These are phyloP conservation scores for Pichia sp. DNA, from an alignment of 1,139 yeast species.

Conservation along the genomic window DNA sequence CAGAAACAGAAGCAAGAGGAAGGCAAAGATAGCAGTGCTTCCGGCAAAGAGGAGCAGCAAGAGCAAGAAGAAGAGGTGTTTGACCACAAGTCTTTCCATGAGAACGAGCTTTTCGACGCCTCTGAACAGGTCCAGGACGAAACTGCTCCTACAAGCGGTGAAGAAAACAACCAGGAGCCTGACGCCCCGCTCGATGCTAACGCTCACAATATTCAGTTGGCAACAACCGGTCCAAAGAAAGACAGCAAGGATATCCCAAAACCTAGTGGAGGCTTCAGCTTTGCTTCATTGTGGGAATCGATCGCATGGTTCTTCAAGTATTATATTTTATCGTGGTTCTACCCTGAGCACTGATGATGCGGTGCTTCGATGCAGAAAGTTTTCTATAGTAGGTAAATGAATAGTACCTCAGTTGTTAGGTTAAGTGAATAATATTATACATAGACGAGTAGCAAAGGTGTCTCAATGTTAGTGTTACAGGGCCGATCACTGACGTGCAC, in stretches of 20 bases:
- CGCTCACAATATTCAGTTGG: not conserved
- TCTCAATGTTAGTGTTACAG: not conserved
- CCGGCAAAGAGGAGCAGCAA: not conserved
- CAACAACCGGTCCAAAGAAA: not conserved
- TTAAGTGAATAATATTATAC: not conserved
- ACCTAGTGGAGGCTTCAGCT: not conserved
- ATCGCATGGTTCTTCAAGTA: conserved; percentile 28
- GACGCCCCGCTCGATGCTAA: not conserved
- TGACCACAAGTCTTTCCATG: conserved; percentile 7
- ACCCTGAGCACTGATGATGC: conserved; percentile 3
- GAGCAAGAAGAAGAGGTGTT: conserved; percentile 1
- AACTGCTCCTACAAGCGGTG: conserved; percentile 12
- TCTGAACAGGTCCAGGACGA: not conserved
- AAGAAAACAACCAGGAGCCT: conserved; percentile 1
- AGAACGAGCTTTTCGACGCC: conserved; percentile 11
- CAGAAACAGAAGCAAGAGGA: not conserved
- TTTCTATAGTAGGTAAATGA: not conserved
- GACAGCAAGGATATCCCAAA: not conserved
- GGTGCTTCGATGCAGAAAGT: not conserved
- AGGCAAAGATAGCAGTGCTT: no score
- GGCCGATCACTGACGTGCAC: not conserved
- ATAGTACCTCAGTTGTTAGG: not conserved
- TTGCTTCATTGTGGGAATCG: conserved; percentile 19
- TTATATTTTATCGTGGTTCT: conserved; percentile 25
- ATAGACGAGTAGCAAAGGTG: not conserved